Percentiles rank a stretch among this genome's conserved stretches.
Evolutionary conservation across 2,329 filamentous ascomycete genomes (phyloP).

Genomic region (Beauveria bassiana): DNA sequence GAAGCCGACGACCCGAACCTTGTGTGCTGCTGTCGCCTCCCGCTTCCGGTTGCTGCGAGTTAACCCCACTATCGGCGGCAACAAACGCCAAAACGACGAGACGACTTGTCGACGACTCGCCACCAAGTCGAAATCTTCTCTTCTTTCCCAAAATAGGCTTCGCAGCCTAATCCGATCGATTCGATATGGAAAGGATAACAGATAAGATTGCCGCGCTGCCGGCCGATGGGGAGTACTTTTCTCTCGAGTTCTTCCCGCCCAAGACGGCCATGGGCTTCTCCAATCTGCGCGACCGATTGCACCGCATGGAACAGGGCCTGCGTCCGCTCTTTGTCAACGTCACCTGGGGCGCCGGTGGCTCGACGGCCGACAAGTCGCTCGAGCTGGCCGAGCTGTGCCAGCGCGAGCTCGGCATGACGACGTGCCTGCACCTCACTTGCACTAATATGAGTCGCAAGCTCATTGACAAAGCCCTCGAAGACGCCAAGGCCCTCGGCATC

Average conservation of each 20-base stretch:
- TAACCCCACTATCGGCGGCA: constrained; percentile 6
- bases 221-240: constrained; percentile 78
- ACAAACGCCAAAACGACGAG: not conserved
- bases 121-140: not conserved
- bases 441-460: constrained; percentile 90
- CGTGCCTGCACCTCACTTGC: constrained; percentile 91
- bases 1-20: not conserved
- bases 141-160: not conserved
- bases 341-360: constrained; percentile 95
- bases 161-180: not conserved
- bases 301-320: constrained; percentile 88
- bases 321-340: constrained; percentile 93
- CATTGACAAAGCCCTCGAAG: constrained; percentile 82
- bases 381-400: constrained; percentile 95
- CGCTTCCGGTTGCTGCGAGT: not conserved
- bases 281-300: constrained; percentile 85
- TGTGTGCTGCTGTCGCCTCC: not conserved
- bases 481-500: constrained; percentile 84
- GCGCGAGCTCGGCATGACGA: constrained; percentile 83
- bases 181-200: constrained; percentile 74
- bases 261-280: constrained; percentile 94
- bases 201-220: constrained; percentile 91
- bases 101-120: not conserved
- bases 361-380: constrained; percentile 81
- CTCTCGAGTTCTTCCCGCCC: constrained; percentile 97